Conservation (phyloP, 129 eudicot species). For the Flaveria linearis region DNA sequence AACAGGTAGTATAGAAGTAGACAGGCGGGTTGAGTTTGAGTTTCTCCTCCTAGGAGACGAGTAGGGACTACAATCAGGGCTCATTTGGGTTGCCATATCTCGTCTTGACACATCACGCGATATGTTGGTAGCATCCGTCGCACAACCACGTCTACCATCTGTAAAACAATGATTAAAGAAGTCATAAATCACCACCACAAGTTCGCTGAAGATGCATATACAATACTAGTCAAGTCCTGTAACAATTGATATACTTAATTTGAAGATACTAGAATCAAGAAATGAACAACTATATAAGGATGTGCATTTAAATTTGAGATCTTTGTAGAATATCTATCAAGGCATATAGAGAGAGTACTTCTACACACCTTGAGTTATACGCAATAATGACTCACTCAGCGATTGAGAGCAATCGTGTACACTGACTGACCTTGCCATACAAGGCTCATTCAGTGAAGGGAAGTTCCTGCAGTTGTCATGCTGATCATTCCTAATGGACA, state of each 20-base stretch:
- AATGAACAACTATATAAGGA: not conserved
- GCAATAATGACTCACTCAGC: conserved; percentile 54
- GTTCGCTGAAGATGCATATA: not conserved
- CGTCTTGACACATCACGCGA: conserved; percentile 80
- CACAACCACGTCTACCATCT: conserved; percentile 54
- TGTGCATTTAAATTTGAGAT: not conserved
- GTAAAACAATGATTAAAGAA: conserved; percentile 5
- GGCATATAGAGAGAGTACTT: conserved; percentile 14
- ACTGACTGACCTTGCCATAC: conserved; percentile 85
- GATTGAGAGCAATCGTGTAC: conserved; percentile 90
- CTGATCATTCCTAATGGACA: conserved; percentile 41
- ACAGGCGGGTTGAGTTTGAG: conserved; percentile 47
- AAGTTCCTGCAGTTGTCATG: conserved; percentile 40
- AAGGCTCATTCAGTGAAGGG: conserved; percentile 59
- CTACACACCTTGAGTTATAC: conserved; percentile 54
- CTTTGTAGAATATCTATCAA: not conserved
- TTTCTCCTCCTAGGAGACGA: conserved; percentile 54
- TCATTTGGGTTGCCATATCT: conserved; percentile 99
- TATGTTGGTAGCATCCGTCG: conserved; percentile 44
- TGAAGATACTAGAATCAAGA: not conserved
- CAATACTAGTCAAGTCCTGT: too few relatives aligned
- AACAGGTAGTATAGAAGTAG: conserved; percentile 49
- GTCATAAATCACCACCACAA: not conserved
- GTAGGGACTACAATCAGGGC: conserved; percentile 82
- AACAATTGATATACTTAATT: not conserved